Percentiles rank a stretch among this genome's conserved stretches.
Conservation (phyloP, 1,284 basidiomycete species). For the Athelia sp. region DNA sequence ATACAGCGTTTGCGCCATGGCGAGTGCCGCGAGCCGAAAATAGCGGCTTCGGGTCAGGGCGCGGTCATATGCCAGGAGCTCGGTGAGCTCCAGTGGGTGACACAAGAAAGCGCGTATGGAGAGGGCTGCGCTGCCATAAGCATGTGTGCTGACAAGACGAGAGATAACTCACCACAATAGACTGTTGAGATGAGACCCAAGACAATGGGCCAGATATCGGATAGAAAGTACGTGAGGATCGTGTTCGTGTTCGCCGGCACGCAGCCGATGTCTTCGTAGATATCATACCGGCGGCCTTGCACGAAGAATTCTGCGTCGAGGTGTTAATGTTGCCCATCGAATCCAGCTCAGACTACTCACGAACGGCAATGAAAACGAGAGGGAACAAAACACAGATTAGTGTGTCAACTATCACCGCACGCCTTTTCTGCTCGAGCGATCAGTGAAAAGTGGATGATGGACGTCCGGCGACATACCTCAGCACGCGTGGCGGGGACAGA, state of each 20-base stretch:
- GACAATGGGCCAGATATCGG: conserved; percentile 33
- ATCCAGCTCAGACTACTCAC: conserved; percentile 21
- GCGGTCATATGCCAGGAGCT: conserved; percentile 21
- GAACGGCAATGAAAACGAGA: conserved; percentile 25
- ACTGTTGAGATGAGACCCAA: conserved; percentile 34
- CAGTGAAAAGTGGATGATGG: no score
- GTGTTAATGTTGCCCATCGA: no score
- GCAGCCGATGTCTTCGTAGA: conserved; percentile 57
- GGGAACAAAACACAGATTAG: conserved; percentile 32
- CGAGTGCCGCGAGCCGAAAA: conserved; percentile 47
- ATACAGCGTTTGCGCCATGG: conserved; percentile 29
- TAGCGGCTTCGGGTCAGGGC: conserved; percentile 33
- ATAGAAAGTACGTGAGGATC: conserved; percentile 35
- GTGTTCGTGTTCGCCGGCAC: conserved; percentile 39
- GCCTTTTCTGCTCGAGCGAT: conserved; percentile 20
- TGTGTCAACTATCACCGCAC: conserved; percentile 29
- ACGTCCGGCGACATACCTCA: not conserved
- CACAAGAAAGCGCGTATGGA: conserved; percentile 32
- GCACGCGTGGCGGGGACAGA: no score
- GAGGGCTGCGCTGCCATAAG: conserved; percentile 21
- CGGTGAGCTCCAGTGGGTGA: conserved; percentile 22
- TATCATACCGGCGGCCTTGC: conserved; percentile 52
- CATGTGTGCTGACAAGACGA: conserved; percentile 1
- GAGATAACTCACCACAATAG: conserved; percentile 31
- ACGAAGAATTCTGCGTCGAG: conserved; percentile 14